A percentile compares a stretch with the other conserved stretches of the same genome.
phyloP scores from a whole-genome alignment of 2,329 filamentous ascomycete genomes.

The Talaromyces sp. region DNA sequence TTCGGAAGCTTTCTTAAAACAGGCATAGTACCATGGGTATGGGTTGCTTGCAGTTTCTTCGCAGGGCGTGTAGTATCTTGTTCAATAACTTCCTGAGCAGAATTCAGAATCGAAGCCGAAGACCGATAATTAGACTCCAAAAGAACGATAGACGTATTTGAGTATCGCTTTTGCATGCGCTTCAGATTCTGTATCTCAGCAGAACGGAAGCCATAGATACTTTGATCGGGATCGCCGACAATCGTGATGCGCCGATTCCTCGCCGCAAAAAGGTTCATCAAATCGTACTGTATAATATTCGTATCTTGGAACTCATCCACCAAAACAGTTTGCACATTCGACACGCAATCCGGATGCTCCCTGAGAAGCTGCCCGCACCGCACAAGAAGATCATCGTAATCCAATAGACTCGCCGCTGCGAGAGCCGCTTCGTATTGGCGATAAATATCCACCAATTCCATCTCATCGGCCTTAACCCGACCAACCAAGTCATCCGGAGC shows the following conservation, averaged over 20 bases:
- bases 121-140: slow-evolving; percentile 95
- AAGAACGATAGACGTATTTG: slow-evolving; percentile 77
- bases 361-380: slow-evolving; percentile 78
- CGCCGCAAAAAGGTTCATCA: slow-evolving; percentile 86
- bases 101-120: slow-evolving; percentile 77
- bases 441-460: slow-evolving; percentile 70
- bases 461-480: slow-evolving; percentile 51
- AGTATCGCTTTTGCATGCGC: slow-evolving; percentile 75
- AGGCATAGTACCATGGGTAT: slow-evolving; percentile 75
- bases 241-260: slow-evolving; percentile 78
- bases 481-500: slow-evolving; percentile 47
- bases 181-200: slow-evolving; percentile 88
- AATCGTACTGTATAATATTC: slow-evolving; percentile 89
- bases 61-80: slow-evolving; percentile 80
- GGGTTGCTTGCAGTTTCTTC: slow-evolving; percentile 78
- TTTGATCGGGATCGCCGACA: slow-evolving; percentile 95
- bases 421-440: slow-evolving; percentile 78
- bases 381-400: slow-evolving; percentile 91
- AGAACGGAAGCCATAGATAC: slow-evolving; percentile 94
- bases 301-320: slow-evolving; percentile 99
- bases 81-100: slow-evolving; percentile 83
- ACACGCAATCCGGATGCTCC: slow-evolving; percentile 75
- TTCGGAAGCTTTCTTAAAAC: slow-evolving; percentile 75
- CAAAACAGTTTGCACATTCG: slow-evolving; percentile 85
- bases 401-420: slow-evolving; percentile 75